Evolutionary conservation across 805 yeast species (phyloP).

Genomic region (Jamesozyma lodderae): DNA sequence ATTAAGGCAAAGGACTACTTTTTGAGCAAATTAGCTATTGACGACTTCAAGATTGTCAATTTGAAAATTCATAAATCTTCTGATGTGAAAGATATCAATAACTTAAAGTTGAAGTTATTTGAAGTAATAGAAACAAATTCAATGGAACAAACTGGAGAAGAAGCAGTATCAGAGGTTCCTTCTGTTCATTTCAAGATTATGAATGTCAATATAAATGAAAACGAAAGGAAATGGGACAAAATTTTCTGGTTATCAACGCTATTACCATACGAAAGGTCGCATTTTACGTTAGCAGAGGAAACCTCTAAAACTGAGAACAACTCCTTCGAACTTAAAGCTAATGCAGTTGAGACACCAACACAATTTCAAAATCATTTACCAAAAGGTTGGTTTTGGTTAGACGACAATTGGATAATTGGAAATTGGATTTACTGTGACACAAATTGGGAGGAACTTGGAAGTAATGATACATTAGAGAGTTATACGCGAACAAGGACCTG

Average conservation of each 20-base stretch:
- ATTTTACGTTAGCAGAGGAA: not conserved
- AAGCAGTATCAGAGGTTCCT: not conserved
- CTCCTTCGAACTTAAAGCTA: too few species aligned
- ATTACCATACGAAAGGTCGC: constrained; percentile 20
- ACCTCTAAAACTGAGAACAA: too few species aligned
- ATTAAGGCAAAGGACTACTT: not conserved
- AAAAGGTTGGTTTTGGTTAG: constrained; percentile 23
- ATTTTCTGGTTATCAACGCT: constrained; percentile 17
- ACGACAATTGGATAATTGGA: constrained; percentile 20
- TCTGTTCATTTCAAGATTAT: constrained; percentile 7
- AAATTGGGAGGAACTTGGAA: constrained; percentile 21
- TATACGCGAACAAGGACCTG: constrained; percentile 23
- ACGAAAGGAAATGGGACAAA: constrained; percentile 26
- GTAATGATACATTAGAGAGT: constrained; percentile 18
- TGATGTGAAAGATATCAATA: not conserved
- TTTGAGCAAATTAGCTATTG: not conserved
- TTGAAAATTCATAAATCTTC: not conserved
- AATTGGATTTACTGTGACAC: constrained; percentile 24
- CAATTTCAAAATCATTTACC: constrained; percentile 12
- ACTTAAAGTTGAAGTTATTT: not conserved
- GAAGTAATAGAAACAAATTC: not conserved
- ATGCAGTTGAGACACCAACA: too few species aligned
- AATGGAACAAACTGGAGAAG: not conserved
- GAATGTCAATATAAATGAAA: constrained; percentile 22
- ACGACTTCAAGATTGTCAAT: not conserved